Percentiles rank a stretch among this genome's conserved stretches.
Conservation (phyloP, 1,139 yeast genomes). For the Kazachstania sp. region DNA sequence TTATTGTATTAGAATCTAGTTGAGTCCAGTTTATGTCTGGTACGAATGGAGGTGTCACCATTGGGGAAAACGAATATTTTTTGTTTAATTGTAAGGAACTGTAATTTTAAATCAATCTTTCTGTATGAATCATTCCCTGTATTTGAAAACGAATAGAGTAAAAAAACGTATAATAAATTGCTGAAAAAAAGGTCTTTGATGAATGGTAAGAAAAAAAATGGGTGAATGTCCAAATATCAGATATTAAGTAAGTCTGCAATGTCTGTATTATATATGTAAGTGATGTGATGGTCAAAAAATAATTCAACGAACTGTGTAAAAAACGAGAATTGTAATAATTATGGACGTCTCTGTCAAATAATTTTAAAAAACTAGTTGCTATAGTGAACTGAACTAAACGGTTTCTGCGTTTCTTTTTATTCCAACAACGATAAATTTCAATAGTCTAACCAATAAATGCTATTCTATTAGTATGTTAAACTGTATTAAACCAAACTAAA, state of each 20-base stretch:
- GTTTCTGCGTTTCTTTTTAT: too few relatives aligned
- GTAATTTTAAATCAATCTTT: neutral
- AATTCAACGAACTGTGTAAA: too few relatives aligned
- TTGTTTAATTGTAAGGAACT: neutral
- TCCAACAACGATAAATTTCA: too few relatives aligned
- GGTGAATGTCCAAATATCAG: too few relatives aligned
- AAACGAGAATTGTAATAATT: too few relatives aligned
- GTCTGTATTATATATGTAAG: neutral
- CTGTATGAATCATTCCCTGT: neutral
- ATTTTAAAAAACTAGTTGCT: neutral
- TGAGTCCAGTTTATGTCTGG: neutral
- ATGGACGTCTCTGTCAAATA: neutral
- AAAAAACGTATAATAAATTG: neutral
- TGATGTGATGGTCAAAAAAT: too few relatives aligned
- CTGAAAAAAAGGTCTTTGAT: too few relatives aligned
- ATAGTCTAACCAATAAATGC: too few relatives aligned
- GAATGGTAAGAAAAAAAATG: too few relatives aligned
- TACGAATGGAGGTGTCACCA: constrained; percentile 2
- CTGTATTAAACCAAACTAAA: too few relatives aligned
- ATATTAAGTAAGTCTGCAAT: neutral
- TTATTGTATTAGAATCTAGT: neutral
- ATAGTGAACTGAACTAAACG: neutral
- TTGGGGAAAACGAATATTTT: neutral
- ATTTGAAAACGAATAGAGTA: neutral
- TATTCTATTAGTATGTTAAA: too few relatives aligned